Evolutionary conservation across 805 yeast species (phyloP), one percentile per base, ranked within the genome.

Genomic region (Kodamaea lidongshanica): DNA sequence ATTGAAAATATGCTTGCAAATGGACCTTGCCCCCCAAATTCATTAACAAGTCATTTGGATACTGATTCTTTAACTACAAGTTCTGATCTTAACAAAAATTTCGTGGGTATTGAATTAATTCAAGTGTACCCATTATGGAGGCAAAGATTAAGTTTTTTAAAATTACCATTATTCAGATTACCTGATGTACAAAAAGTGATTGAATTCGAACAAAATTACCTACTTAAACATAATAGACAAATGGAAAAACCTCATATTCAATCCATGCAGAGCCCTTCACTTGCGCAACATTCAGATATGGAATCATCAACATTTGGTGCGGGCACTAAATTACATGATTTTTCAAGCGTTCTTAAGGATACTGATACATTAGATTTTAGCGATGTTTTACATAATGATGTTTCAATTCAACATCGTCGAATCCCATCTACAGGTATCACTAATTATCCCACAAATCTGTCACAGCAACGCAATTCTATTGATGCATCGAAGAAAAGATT

Each of bases 151-250:
- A 47, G 55, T 30, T 52, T 48, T 43, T 37, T 58, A 12, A 45
- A 44, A 12, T 44, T 73, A 20, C 79, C 79, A 3, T 46, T 71
- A 14, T 72, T 61, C 44, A 40, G 42, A 14, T 48, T 73, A 16
- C 77, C 78, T 2, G 50, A 56, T 3, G 63, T 57, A 11, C 51
- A 45, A 11, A 58, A 53, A 28, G 45, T 55, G 7, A 34, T 42
- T 12, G 39, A 41, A 27, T 41, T 50, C 35, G 52, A 45, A 22
- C 25, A 27, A 10, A 27, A 35, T 9, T 41, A 37, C 20, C 23
- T 48, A 27, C 34, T 39, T 24, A 30, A 28, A 19, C 19, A 30
- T 15, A 19, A 23, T 11, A 7, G 10, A 6, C n/a, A n/a, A n/a
- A n/a, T n/a, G n/a, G n/a, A n/a, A n/a, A n/a, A n/a, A n/a, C n/a